Percentiles rank a stretch among this genome's conserved stretches.
Conservation (phyloP, 2,329 filamentous ascomycete genomes). For the Ceratocystis diversiconidia region DNA sequence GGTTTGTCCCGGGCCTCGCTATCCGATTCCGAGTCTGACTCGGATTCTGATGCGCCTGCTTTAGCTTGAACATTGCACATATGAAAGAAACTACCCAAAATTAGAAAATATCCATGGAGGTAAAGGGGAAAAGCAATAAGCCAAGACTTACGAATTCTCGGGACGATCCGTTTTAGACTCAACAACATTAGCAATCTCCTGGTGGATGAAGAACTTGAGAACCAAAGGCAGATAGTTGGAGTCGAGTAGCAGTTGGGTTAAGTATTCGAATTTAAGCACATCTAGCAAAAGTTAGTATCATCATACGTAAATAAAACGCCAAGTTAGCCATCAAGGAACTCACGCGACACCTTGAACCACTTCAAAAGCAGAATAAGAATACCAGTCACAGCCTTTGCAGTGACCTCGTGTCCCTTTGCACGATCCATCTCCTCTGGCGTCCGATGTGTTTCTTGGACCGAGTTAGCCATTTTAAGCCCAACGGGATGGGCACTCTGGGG, state of each 20-base stretch:
- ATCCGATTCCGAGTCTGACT: conserved; percentile 1
- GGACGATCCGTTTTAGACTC: conserved; percentile 72
- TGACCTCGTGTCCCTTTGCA: conserved; percentile 70
- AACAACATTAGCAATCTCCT: conserved; percentile 81
- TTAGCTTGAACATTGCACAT: conserved; percentile 65
- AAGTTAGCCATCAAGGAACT: conserved; percentile 26
- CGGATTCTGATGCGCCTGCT: conserved; percentile 18
- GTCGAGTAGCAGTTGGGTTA: conserved; percentile 84
- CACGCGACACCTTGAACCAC: conserved; percentile 92
- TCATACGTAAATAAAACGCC: background rate
- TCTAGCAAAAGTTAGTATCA: conserved; percentile 32
- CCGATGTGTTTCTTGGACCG: conserved; percentile 22
- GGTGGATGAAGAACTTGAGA: conserved; percentile 83
- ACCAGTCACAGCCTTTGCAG: conserved; percentile 81
- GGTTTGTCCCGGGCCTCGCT: background rate
- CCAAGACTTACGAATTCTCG: conserved; percentile 53
- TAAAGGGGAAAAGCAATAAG: background rate
- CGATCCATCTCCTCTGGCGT: conserved; percentile 67
- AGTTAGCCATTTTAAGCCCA: conserved; percentile 24
- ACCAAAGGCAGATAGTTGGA: conserved; percentile 89
- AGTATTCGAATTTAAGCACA: conserved; percentile 86
- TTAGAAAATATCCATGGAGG: background rate
- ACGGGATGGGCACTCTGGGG: conserved; percentile 17
- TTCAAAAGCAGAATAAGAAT: conserved; percentile 78
- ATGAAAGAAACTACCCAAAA: conserved; percentile 59